Conservation (phyloP, 352 stramenopile genomes). For the Phytophthora pistaciae region DNA sequence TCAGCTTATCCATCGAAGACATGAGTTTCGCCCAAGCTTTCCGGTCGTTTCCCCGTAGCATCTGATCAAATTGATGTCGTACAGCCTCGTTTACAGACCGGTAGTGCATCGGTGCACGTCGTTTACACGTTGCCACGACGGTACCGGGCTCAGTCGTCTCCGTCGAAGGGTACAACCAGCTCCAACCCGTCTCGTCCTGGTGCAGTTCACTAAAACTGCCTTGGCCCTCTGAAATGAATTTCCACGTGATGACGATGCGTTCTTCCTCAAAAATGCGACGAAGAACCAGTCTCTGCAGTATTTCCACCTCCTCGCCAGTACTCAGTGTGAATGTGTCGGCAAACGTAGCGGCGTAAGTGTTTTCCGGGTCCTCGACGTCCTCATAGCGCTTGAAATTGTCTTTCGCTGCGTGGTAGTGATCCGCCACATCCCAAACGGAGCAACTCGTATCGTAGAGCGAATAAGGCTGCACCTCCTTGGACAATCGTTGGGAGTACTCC, state of each 20-base stretch:
- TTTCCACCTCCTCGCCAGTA: not conserved
- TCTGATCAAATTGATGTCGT: not conserved
- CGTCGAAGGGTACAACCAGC: not conserved
- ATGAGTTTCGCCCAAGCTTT: not conserved
- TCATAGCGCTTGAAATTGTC: not conserved
- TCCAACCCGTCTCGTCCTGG: not conserved
- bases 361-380: not conserved
- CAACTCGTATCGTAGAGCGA: not conserved
- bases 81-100: not conserved
- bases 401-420: not conserved
- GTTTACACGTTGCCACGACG: not conserved
- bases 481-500: not conserved
- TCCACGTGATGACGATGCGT: not conserved
- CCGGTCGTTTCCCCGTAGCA: not conserved
- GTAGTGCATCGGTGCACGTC: not conserved
- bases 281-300: not conserved
- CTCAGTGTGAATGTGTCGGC: not conserved
- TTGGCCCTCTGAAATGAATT: not conserved
- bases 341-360: not conserved
- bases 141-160: not conserved
- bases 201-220: not conserved
- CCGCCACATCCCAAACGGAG: not conserved
- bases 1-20: not conserved
- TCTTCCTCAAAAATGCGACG: not conserved
- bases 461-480: not conserved